phyloP scores from a whole-genome alignment of 2,329 filamentous ascomycete species.

The Botrytis hyacinthi region DNA sequence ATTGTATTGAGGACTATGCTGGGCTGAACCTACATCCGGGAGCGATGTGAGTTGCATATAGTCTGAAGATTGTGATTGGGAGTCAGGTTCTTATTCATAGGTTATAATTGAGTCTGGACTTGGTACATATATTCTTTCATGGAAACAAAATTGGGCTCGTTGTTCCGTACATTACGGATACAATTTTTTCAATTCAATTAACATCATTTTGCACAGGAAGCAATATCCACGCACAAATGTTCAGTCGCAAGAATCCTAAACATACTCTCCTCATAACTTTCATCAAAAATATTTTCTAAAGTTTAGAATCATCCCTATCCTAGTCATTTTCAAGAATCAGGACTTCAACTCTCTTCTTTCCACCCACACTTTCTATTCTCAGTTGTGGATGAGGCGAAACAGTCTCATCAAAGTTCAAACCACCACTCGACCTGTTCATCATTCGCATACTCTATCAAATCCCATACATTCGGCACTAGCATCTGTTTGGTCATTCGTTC shows the following conservation, averaged over 20 bases:
- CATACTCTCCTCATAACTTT: background rate
- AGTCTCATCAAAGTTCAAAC: background rate
- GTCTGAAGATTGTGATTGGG: background rate
- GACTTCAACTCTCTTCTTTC: background rate
- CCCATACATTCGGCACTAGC: background rate
- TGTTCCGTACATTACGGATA: background rate
- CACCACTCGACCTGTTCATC: background rate
- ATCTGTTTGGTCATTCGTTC: background rate
- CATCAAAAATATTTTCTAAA: background rate
- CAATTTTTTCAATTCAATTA: background rate
- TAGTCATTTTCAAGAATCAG: background rate
- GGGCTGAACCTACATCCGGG: background rate
- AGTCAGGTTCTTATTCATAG: background rate
- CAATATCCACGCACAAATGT: background rate
- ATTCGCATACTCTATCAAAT: background rate
- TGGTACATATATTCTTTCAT: background rate
- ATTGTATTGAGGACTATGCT: background rate
- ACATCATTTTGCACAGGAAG: background rate
- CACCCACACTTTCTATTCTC: background rate
- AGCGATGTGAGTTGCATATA: background rate
- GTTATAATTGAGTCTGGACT: background rate
- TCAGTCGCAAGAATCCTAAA: background rate
- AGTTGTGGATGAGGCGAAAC: background rate
- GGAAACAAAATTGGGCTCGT: background rate
- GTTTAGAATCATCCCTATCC: background rate